A percentile compares a stretch with the other conserved stretches of the same genome.
These are phyloP conservation scores for Neurospora cerealis DNA, from an alignment of 495 filamentous ascomycete genomes.

Conservation along the genomic window DNA sequence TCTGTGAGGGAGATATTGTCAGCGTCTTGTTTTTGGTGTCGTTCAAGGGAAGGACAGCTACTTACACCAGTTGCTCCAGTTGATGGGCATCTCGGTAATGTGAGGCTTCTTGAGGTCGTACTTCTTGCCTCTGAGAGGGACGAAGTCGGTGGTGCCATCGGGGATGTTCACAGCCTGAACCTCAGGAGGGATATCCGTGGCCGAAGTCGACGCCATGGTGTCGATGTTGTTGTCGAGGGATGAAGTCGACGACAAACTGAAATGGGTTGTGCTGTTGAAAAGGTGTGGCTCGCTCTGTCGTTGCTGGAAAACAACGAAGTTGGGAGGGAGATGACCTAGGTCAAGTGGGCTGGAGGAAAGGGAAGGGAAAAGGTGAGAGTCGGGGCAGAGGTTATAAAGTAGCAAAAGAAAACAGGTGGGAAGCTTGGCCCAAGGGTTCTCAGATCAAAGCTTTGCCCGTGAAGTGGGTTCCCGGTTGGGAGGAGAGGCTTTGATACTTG, in stretches of 20 bases:
- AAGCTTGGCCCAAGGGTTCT: not conserved
- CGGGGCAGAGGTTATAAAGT: not conserved
- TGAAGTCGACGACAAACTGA: not conserved
- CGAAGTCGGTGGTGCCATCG: slow-evolving; percentile 40
- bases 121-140: slow-evolving; percentile 33
- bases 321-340: not conserved
- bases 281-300: not conserved
- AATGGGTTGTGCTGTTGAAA: not conserved
- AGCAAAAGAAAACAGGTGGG: not conserved
- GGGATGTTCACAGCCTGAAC: slow-evolving; percentile 30
- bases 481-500: not conserved
- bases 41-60: not conserved
- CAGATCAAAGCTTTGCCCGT: not conserved
- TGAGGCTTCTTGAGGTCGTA: slow-evolving; percentile 41
- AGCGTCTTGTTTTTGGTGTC: not conserved
- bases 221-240: not conserved
- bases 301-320: not conserved
- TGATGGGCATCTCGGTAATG: slow-evolving; percentile 57
- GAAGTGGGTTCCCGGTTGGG: not conserved
- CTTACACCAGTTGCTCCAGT: slow-evolving; percentile 63
- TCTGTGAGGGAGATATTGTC: slow-evolving; percentile 35
- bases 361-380: not conserved
- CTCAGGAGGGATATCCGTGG: slow-evolving; percentile 10
- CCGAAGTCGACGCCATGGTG: slow-evolving; percentile 37
- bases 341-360: not conserved